A percentile compares a stretch with the other conserved stretches of the same genome.
Conservation (phyloP, 192 early-diverging fungal genomes). For the Coemansia sp. region DNA sequence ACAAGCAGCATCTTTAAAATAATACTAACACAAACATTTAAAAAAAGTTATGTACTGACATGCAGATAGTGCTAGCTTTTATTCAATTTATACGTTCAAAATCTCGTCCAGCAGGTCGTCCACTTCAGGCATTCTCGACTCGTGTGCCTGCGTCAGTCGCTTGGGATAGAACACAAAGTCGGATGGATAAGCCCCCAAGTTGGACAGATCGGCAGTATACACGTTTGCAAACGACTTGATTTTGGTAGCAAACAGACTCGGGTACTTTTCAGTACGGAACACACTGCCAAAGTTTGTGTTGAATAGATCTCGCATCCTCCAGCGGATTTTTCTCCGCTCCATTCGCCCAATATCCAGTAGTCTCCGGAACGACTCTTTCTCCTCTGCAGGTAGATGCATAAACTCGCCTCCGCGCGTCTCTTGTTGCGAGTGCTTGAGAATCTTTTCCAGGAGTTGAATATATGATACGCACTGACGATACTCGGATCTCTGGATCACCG, state of each 20-base stretch:
- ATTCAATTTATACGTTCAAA: not conserved
- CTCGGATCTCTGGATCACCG: constrained; percentile 50
- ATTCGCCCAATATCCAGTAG: constrained; percentile 52
- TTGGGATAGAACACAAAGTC: constrained; percentile 65
- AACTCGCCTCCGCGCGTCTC: constrained; percentile 30
- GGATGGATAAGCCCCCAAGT: constrained; percentile 54
- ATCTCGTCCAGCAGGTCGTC: constrained; percentile 46
- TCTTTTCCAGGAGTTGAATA: constrained; percentile 55
- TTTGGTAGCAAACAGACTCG: constrained; percentile 61
- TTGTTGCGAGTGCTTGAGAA: constrained; percentile 58
- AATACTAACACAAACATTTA: no score
- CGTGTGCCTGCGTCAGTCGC: constrained; percentile 58
- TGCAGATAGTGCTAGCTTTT: not conserved
- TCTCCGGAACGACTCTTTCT: constrained; percentile 33
- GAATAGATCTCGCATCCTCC: constrained; percentile 53
- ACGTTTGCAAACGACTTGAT: constrained; percentile 52
- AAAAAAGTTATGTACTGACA: no score
- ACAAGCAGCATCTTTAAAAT: no score
- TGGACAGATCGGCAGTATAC: constrained; percentile 56
- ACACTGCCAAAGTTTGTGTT: constrained; percentile 62
- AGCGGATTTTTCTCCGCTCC: constrained; percentile 48
- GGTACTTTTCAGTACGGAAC: constrained; percentile 60
- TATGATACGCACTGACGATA: constrained; percentile 56
- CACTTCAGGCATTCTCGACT: constrained; percentile 44
- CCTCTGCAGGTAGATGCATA: constrained; percentile 13